Percentiles rank a stretch among this genome's conserved stretches.
Conservation (phyloP, 2,329 filamentous ascomycete species). For the Neofusicoccum ribis region DNA sequence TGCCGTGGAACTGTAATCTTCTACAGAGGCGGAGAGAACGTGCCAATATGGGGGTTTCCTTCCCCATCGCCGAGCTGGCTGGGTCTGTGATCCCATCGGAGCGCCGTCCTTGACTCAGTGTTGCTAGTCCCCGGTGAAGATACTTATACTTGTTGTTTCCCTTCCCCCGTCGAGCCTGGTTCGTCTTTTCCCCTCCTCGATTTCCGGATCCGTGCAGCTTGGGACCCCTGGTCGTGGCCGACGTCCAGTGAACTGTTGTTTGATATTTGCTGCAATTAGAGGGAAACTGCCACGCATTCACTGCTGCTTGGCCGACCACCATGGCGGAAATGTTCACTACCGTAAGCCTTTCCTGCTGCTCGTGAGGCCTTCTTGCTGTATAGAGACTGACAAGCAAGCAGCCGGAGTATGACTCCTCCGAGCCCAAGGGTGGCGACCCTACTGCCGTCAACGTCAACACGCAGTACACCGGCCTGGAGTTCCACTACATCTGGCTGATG, state of each 20-base stretch:
- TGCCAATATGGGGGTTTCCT: background rate
- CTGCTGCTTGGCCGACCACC: background rate
- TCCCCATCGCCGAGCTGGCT: background rate
- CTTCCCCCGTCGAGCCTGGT: background rate
- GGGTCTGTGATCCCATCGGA: background rate
- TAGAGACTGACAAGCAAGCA: constrained; percentile 19
- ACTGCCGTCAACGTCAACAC: constrained; percentile 56
- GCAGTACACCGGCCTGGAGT: constrained; percentile 61
- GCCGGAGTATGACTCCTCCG: constrained; percentile 43
- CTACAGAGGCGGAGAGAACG: background rate
- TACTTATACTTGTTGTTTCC: background rate
- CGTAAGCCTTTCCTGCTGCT: background rate
- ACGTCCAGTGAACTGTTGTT: background rate
- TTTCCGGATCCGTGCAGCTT: background rate
- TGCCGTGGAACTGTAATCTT: background rate
- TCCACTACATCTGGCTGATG: constrained; percentile 61
- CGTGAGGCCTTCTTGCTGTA: constrained; percentile 1
- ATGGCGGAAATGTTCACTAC: constrained; percentile 16
- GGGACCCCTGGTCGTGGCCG: background rate
- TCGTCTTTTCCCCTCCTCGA: background rate
- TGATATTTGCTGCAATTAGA: background rate
- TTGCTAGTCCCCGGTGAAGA: background rate
- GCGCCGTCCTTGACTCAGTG: background rate
- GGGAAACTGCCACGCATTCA: background rate
- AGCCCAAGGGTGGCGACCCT: constrained; percentile 57